Evolutionary conservation across 495 filamentous ascomycete genomes (phyloP), one percentile per base, ranked within the genome.

Genomic region (Talaromyces liani): DNA sequence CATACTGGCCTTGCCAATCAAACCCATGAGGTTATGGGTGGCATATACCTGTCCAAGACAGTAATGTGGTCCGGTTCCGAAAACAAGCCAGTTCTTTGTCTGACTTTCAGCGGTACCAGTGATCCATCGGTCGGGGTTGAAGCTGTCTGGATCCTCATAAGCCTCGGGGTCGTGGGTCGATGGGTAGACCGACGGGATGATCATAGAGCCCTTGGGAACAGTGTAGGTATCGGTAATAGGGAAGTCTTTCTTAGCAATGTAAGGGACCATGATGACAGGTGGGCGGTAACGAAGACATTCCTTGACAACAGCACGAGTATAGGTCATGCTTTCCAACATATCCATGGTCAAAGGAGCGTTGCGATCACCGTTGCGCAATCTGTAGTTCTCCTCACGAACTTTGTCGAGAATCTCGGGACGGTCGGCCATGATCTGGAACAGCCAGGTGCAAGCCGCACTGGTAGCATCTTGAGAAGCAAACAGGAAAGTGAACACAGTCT

Each of bases 381-480:
- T 77, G 56, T 93, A 75, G 73, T 97, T 96, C 81, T 98, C 94
- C 70, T 95, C 93, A 27, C 95, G 91, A 33, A 98, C 86, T 70
- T 89, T 89, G 69, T 92, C 92, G 59, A 98, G 80, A 58, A 94
- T 79, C 60, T 98, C 95, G 9, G 94, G 93, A 68, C 92, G 88
- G 72, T 98, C 91, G 56, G 95, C 95, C 82, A 93, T 87, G 68
- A 91, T 83, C 75, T 98, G 94, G 84, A 97, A 96, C 66, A 98
- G 77, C 91, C 94, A 98, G 55, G 92, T 97, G 65, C 83, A 84
- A 62, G 95, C 95, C 64, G 90, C 92, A 74, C 89, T 93, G 62
- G 94, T 96, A 61, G 94, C 94, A 74, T 98, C 94, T 77, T 98
- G 94, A 34, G 92, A 96, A 57, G 95, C 94, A 77, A 98, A 98